Conservation (phyloP, 495 filamentous ascomycete genomes). For the Chaetomium tenue region DNA sequence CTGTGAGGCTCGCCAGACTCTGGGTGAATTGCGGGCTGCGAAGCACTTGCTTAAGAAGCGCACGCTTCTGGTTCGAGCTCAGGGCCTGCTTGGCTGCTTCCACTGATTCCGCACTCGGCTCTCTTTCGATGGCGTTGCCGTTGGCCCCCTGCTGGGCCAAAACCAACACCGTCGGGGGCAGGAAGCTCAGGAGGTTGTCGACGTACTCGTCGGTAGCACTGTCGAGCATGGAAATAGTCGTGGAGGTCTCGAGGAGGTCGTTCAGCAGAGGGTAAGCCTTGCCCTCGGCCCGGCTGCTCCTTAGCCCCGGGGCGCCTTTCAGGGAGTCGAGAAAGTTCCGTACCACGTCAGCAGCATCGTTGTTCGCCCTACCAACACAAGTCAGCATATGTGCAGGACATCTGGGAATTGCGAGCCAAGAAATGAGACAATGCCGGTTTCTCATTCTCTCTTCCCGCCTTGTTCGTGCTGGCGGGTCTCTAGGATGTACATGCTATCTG, state of each 20-base stretch:
- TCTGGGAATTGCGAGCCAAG: neutral
- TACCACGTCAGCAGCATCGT: constrained; percentile 62
- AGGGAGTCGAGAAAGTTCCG: constrained; percentile 87
- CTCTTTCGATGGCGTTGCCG: constrained; percentile 41
- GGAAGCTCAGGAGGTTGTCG: constrained; percentile 69
- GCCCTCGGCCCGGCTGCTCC: constrained; percentile 48
- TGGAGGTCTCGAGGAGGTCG: constrained; percentile 75
- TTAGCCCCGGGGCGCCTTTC: constrained; percentile 52
- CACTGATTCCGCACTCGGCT: constrained; percentile 63
- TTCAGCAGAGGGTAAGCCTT: constrained; percentile 78
- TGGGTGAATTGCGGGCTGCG: constrained; percentile 89
- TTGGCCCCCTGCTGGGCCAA: constrained; percentile 64
- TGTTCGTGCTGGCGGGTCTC: constrained; percentile 22
- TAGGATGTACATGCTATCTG: constrained; percentile 37
- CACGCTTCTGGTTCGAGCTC: constrained; percentile 72
- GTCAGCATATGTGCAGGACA: constrained; percentile 35
- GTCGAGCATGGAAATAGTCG: constrained; percentile 75
- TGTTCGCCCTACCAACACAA: constrained; percentile 39
- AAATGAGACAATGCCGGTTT: constrained; percentile 20
- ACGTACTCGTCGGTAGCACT: constrained; percentile 60
- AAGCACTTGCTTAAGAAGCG: constrained; percentile 77
- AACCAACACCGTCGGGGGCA: constrained; percentile 67
- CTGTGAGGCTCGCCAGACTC: constrained; percentile 76
- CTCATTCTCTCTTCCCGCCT: constrained; percentile 27
- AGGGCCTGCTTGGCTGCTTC: constrained; percentile 73